phyloP scores from a whole-genome alignment of 345 rosid species.

The Lepidium africanum region DNA sequence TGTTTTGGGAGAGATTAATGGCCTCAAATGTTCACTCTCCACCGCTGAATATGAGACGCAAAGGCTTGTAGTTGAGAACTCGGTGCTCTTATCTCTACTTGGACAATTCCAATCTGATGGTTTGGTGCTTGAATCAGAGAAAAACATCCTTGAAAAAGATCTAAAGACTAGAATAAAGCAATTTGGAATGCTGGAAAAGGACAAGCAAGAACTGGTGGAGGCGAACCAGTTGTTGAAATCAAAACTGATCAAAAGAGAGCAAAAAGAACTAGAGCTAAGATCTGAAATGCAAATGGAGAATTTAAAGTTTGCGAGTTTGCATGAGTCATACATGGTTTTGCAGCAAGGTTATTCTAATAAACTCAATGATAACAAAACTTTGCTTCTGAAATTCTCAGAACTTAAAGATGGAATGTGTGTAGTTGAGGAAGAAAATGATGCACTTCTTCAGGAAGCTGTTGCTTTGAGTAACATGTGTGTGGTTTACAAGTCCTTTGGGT shows the following conservation, averaged over 20 bases:
- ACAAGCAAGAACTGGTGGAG: conserved; percentile 47
- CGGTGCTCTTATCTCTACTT: conserved; percentile 53
- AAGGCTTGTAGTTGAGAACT: conserved; percentile 62
- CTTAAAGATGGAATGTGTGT: conserved; percentile 38
- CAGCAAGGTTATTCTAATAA: conserved; percentile 41
- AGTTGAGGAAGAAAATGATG: conserved; percentile 56
- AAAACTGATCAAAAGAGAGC: conserved; percentile 39
- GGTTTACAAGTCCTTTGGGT: conserved; percentile 47
- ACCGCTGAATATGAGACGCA: conserved; percentile 55
- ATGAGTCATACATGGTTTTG: conserved; percentile 38
- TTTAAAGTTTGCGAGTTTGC: conserved; percentile 36
- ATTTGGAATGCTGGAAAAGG: conserved; percentile 34
- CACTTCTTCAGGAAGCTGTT: conserved; percentile 43
- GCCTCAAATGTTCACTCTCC: conserved; percentile 46
- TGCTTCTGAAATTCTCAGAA: conserved; percentile 40
- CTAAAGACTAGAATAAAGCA: conserved; percentile 26
- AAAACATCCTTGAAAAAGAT: conserved; percentile 37
- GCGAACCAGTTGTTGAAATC: conserved; percentile 46
- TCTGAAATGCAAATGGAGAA: conserved; percentile 33
- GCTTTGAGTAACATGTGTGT: conserved; percentile 40
- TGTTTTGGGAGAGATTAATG: conserved; percentile 47
- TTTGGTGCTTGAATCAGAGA: conserved; percentile 43
- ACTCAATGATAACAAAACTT: conserved; percentile 37
- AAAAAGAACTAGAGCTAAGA: conserved; percentile 36
- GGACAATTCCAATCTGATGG: conserved; percentile 46